Base-by-base conservation (phyloP, 768 basidiomycete species). In the Termitomyces sp. region DNA sequence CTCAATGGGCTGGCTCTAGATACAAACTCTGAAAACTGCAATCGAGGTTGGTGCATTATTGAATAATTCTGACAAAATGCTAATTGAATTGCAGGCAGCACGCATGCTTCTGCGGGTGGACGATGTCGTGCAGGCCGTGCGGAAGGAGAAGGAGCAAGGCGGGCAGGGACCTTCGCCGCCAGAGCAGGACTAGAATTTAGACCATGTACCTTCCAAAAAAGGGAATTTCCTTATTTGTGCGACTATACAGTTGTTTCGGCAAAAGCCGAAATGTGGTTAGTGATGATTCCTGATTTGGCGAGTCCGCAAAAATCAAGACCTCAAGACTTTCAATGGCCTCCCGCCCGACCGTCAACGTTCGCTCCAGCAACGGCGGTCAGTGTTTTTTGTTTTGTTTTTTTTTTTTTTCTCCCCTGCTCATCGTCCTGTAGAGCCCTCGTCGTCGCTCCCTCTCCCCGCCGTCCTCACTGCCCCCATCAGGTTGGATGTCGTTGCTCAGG, bases 391-490 rank as follows among this genome's bases (percentile, higher is more conserved):
- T 43, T 26, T 26, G 9, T 19, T 35, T 26, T 11, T 49, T 45
- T 28, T 49, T 51, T 11, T 46, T 4, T 28, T 28, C 2, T 28
- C 7, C 28, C 7, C 45, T 17, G 41, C 40, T 51, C 46, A 14
- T 63, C 38, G 5, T 40, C 30, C 45, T 56, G 34, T 62, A 90
- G 91, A 93, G 82, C 78, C 89, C 43, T 91, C 93, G 41, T 79
- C 82, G 71, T 96, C 93, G 45, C 85, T 95, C 51, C 90, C 92
- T 54, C 89, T 95, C 65, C 93, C 96, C 51, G 93, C 93, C 66
- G 97, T 99, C 69, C 79, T 99, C 68, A 95, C 93, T 66, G 97
- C 96, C 38, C 96, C 97, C 67, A 98, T 99, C 76, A 83, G 97
- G 74, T 85, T 96, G 70, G 97, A 99, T 82, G 94, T 99, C 62